Conservation (phyloP, 2,329 filamentous ascomycete genomes). For the Colletotrichum sp. region DNA sequence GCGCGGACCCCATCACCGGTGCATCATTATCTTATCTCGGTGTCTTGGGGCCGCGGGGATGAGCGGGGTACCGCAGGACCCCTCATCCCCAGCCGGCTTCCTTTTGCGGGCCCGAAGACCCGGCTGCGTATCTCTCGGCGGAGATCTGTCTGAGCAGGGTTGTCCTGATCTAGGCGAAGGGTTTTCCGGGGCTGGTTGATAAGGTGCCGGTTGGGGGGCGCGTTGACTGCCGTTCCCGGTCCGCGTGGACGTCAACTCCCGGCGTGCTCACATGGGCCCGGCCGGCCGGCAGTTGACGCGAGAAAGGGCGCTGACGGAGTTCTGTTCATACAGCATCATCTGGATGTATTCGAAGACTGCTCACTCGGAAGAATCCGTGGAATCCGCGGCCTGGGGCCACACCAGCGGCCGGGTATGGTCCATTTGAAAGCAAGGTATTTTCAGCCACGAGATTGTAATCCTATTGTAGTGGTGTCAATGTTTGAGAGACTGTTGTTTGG, state of each 20-base stretch:
- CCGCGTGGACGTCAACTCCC: neutral
- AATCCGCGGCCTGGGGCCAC: neutral
- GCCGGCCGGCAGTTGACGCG: neutral
- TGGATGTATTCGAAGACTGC: neutral
- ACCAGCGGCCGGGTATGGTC: accelerated
- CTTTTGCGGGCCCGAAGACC: neutral
- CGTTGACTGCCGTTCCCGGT: neutral
- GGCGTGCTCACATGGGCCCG: neutral
- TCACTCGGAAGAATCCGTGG: neutral
- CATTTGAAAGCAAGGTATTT: neutral
- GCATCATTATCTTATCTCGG: neutral
- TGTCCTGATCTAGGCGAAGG: neutral
- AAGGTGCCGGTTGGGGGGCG: neutral
- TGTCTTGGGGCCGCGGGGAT: neutral
- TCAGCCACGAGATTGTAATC: neutral
- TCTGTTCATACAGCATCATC: neutral
- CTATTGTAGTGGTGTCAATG: accelerated
- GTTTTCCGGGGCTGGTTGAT: neutral
- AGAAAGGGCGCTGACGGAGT: neutral
- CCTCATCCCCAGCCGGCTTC: neutral
- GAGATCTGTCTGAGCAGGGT: neutral
- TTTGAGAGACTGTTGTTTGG: neutral
- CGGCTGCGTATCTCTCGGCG: neutral
- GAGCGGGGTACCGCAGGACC: neutral
- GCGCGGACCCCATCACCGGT: neutral